These are phyloP conservation scores for Sporothrix protearum DNA, from an alignment of 2,329 filamentous ascomycete genomes.

Conservation along the genomic window DNA sequence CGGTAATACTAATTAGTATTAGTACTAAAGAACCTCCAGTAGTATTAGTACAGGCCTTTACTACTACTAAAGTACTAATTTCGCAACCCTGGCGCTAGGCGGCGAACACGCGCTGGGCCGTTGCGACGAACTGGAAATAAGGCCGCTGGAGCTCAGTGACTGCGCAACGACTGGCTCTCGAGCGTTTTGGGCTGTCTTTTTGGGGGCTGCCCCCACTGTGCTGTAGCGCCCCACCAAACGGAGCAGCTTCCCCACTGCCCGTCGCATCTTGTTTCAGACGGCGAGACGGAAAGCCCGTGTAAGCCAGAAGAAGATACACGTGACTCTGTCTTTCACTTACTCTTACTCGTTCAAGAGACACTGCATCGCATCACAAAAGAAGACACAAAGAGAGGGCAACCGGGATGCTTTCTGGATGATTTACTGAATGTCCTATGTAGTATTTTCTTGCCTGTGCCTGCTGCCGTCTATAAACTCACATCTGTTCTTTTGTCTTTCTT, in stretches of 20 bases:
- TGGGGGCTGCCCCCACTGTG: not conserved
- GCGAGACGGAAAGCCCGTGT: not conserved
- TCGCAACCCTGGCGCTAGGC: too few relatives aligned
- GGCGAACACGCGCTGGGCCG: conserved; percentile 4
- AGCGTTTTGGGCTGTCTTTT: not conserved
- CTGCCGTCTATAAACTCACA: not conserved
- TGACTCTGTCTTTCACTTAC: not conserved
- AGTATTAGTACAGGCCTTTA: too few relatives aligned
- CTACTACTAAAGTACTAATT: too few relatives aligned
- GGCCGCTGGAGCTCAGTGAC: not conserved
- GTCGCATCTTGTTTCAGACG: conserved; percentile 10
- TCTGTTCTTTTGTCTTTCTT: not conserved
- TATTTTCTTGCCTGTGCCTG: not conserved
- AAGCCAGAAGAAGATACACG: not conserved
- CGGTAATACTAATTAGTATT: too few relatives aligned
- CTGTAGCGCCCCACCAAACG: not conserved
- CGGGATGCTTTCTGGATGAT: not conserved
- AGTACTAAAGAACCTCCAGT: too few relatives aligned
- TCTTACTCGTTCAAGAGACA: too few relatives aligned
- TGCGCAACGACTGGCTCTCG: not conserved
- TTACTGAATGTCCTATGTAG: too few relatives aligned
- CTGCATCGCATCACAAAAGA: not conserved
- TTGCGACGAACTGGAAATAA: not conserved
- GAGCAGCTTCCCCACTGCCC: not conserved
- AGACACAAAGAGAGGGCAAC: not conserved